Evolutionary conservation across 1,284 basidiomycete species (phyloP), one percentile per base, ranked within the genome.

Genomic region (Melampsora americana): DNA sequence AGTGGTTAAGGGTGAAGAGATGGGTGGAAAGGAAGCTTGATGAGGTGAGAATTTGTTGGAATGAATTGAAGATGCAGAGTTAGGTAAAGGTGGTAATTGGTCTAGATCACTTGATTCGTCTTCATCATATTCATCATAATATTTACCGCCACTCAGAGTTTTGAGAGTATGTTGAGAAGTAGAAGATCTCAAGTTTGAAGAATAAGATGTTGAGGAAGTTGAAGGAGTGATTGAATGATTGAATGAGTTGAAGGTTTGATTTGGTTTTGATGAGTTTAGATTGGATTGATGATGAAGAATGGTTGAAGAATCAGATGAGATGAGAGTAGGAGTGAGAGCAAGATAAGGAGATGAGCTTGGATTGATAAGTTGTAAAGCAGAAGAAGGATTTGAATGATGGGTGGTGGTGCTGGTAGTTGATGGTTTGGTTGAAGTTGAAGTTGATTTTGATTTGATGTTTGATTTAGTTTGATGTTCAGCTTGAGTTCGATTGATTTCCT

Each of bases 61-160:
- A n/a, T 20, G 20, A 9, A 7, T 56, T 23, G 30, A 61, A 42
- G 56, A 39, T 39, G 53, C n/a, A n/a, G 30, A 35, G 30, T 12
- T 30, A 11, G 53, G 67, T 26, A n/a, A 53, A 60, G 53, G 67
- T 18, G 61, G 35, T 9, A 48, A 61, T n/a, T 26, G 68, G 2
- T 23, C 20, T 20, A n/a, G 5, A 20, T 71, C 59, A 28, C 20
- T 56, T 56, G 53, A 56, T 56, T 56, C 53, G 28, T 72, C 69
- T 28, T 72, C 69, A 46, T 72, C 69, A 60, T 72, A 72, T 42
- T 72, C 69, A 48, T 72, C 69, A 56, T 72, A 72, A 35, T 72
- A 72, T 30, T 23, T 26, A 16, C 69, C 69, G 20, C 60, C 69
- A 11, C 12, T 44, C 18, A 72, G 30, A n/a, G 69, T 65, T 14